Evolutionary conservation across 1,284 basidiomycete species (phyloP).

Genomic region (Sphagnurus paluster): DNA sequence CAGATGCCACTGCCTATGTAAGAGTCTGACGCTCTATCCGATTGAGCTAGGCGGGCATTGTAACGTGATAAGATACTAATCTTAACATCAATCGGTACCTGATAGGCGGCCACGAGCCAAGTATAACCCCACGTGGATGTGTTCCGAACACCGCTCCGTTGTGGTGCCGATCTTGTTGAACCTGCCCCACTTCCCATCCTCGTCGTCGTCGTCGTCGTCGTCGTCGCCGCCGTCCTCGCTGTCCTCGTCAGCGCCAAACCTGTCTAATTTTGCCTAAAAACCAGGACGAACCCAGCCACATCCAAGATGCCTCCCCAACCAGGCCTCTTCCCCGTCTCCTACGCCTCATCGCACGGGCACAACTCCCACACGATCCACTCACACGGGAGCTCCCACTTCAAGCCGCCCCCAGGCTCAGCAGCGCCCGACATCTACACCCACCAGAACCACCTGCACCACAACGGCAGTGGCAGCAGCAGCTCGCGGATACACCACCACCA

Average conservation of each 20-base stretch:
- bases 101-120: too few relatives aligned
- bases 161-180: too few relatives aligned
- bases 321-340: slow-evolving; percentile 32
- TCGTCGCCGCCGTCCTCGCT: not conserved
- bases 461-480: slow-evolving; percentile 7
- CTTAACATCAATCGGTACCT: not conserved
- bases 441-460: slow-evolving; percentile 5
- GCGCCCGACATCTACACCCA: slow-evolving; percentile 16
- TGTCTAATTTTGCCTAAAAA: not conserved
- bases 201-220: too few relatives aligned
- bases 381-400: slow-evolving; percentile 20
- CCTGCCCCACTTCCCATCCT: too few relatives aligned
- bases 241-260: not conserved
- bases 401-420: slow-evolving; percentile 5
- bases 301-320: slow-evolving; percentile 33
- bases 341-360: slow-evolving; percentile 24
- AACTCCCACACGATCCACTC: slow-evolving; percentile 26
- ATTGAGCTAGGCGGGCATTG: slow-evolving; percentile 80
- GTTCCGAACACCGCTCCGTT: too few relatives aligned
- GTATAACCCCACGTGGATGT: too few relatives aligned
- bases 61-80: not conserved
- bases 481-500: slow-evolving; percentile 11
- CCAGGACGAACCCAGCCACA: not conserved
- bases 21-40: slow-evolving; percentile 87
- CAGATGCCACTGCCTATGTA: slow-evolving; percentile 52